Conservation (phyloP, 371 early-diverging fungal species). For the Mycotypha africana region DNA sequence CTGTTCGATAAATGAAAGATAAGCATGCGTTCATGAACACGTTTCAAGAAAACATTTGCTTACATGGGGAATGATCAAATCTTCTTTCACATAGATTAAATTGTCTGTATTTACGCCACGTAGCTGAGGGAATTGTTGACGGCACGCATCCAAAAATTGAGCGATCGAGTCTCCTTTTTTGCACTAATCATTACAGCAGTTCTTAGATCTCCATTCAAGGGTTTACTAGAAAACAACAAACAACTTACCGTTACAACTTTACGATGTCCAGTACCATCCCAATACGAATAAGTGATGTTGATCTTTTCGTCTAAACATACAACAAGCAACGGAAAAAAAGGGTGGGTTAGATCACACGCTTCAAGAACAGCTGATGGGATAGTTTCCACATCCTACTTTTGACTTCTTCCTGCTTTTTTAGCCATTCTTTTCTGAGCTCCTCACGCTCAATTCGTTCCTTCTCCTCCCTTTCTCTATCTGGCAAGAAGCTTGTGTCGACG, state of each 20-base stretch:
- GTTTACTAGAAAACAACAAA: neutral
- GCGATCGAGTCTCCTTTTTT: conserved; percentile 88
- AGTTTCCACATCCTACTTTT: conserved; percentile 58
- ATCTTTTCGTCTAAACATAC: conserved; percentile 65
- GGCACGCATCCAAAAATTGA: conserved; percentile 80
- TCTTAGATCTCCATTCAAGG: neutral
- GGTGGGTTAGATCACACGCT: too few species aligned
- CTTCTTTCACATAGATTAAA: conserved; percentile 91
- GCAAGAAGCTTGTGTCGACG: conserved; percentile 92
- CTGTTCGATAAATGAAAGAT: too few species aligned
- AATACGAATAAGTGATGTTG: conserved; percentile 84
- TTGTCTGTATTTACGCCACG: conserved; percentile 82
- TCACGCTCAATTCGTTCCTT: conserved; percentile 61
- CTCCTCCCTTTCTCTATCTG: conserved; percentile 90
- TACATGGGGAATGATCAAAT: conserved; percentile 93
- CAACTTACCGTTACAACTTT: conserved; percentile 65
- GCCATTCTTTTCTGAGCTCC: conserved; percentile 71
- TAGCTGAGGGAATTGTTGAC: conserved; percentile 76
- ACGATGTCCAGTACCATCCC: conserved; percentile 96
- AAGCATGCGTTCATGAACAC: too few species aligned
- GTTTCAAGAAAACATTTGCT: too few species aligned
- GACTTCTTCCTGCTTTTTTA: conserved; percentile 70
- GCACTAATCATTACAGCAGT: conserved; percentile 48
- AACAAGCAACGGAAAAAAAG: too few species aligned
- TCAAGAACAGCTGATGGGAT: too few species aligned